These are phyloP conservation scores for Geotrichum europaeum DNA, from an alignment of 1,139 yeast species.

Conservation along the genomic window DNA sequence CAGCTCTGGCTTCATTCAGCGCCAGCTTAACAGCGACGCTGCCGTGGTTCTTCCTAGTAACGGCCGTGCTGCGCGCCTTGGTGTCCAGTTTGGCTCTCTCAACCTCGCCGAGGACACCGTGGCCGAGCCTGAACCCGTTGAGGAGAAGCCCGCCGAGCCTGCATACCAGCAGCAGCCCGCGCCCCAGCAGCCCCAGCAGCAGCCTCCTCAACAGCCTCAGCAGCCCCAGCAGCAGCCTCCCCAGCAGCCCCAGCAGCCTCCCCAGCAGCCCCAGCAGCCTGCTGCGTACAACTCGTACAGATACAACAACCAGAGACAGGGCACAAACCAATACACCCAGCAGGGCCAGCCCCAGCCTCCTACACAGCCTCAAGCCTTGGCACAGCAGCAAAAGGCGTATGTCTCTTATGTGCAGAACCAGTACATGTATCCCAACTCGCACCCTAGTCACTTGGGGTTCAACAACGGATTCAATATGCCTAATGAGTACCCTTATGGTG, in stretches of 20 bases:
- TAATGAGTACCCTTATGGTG: constrained; percentile 21
- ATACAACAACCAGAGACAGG: constrained; percentile 12
- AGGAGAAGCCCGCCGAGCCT: constrained; percentile 27
- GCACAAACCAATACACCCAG: constrained; percentile 16
- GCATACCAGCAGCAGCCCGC: constrained; percentile 20
- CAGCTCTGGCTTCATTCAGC: constrained; percentile 21
- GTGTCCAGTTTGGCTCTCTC: constrained; percentile 66
- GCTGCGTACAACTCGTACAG: constrained; percentile 21
- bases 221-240: constrained; percentile 18
- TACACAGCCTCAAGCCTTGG: constrained; percentile 17
- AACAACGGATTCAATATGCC: constrained; percentile 18
- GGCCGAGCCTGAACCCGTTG: constrained; percentile 18
- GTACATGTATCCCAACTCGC: constrained; percentile 26
- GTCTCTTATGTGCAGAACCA: constrained; percentile 25
- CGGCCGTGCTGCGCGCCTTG: constrained; percentile 50
- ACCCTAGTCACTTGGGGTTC: constrained; percentile 21
- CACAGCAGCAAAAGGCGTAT: constrained; percentile 25
- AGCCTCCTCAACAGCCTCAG: constrained; percentile 7
- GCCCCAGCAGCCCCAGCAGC: constrained; percentile 19
- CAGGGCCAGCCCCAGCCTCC: constrained; percentile 15
- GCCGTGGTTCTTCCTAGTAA: constrained; percentile 63
- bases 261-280: constrained; percentile 18
- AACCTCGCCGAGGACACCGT: constrained; percentile 37
- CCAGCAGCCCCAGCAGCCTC: constrained; percentile 16
- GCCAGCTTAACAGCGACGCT: constrained; percentile 42